These are phyloP conservation scores for Yarrowia divulgata DNA, from an alignment of 805 yeast genomes.

Conservation along the genomic window DNA sequence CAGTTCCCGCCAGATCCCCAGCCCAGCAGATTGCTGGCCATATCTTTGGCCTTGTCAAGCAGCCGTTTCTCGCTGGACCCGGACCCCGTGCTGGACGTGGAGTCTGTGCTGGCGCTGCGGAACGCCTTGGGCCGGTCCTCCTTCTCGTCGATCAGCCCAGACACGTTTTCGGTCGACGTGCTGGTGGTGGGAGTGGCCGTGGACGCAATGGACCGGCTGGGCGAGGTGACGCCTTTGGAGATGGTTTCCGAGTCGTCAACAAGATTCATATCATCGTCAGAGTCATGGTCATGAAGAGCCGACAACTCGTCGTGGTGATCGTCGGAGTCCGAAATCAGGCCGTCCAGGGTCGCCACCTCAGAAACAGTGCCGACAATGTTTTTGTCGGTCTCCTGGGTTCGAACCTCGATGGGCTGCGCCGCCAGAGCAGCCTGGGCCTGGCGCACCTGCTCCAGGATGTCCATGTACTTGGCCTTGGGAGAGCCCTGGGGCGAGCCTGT, in stretches of 20 bases:
- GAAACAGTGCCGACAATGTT: conserved; percentile 29
- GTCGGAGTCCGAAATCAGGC: conserved; percentile 5
- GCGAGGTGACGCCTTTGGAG: conserved; percentile 18
- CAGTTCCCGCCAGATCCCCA: conserved; percentile 30
- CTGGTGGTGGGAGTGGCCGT: conserved; percentile 37
- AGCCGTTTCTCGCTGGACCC: conserved; percentile 19
- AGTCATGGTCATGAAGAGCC: conserved; percentile 8
- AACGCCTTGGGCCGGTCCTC: conserved; percentile 36
- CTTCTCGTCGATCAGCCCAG: conserved; percentile 33
- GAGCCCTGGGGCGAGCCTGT: conserved; percentile 27
- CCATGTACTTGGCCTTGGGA: conserved; percentile 34
- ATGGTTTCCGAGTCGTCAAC: neutral
- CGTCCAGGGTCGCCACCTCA: conserved; percentile 25
- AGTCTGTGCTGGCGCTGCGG: conserved; percentile 34
- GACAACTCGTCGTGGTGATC: neutral
- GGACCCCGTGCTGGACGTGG: conserved; percentile 29
- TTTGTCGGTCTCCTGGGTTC: conserved; percentile 31
- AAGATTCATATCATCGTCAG: neutral
- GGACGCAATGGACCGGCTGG: conserved; percentile 25
- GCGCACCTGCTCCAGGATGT: conserved; percentile 37
- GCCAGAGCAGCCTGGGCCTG: conserved; percentile 38
- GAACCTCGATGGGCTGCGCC: conserved; percentile 28
- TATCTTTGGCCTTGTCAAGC: conserved; percentile 35
- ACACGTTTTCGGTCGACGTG: conserved; percentile 32
- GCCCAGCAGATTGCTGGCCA: conserved; percentile 32